Evolutionary conservation across 495 filamentous ascomycete genomes (phyloP).

Genomic region (Xylaria cubensis): DNA sequence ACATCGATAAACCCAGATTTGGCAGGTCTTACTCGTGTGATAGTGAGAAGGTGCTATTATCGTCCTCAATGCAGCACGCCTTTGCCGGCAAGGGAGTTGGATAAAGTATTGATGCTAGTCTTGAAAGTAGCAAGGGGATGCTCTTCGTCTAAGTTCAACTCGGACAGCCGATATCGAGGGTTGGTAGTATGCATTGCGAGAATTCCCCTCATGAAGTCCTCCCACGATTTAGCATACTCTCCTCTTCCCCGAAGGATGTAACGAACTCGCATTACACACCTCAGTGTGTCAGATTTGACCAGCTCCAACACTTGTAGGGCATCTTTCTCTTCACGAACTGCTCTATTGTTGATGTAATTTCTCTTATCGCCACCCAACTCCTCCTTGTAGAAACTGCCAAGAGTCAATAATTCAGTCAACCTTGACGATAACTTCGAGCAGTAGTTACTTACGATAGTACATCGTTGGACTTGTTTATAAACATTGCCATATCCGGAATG

Average conservation of each 20-base stretch:
- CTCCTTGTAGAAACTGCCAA: slow-evolving; percentile 18
- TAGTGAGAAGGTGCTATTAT: too few relatives aligned
- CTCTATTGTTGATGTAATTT: slow-evolving; percentile 24
- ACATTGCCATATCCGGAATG: neutral
- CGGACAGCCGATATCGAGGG: slow-evolving; percentile 17
- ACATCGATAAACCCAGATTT: too few relatives aligned
- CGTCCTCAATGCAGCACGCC: too few relatives aligned
- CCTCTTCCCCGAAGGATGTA: neutral
- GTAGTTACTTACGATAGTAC: neutral
- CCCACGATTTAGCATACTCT: neutral
- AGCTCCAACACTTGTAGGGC: neutral
- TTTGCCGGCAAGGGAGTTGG: too few relatives aligned
- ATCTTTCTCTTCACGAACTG: neutral
- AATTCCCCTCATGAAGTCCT: slow-evolving; percentile 12
- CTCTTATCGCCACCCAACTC: neutral
- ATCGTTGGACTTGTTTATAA: neutral
- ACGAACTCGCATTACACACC: neutral
- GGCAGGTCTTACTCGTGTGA: too few relatives aligned
- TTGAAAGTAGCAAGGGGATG: slow-evolving; percentile 11
- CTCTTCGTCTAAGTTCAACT: slow-evolving; percentile 17
- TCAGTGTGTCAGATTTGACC: neutral
- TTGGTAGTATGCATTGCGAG: slow-evolving; percentile 18
- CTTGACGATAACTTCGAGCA: neutral
- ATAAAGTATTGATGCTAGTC: neutral
- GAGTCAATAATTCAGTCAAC: neutral